Percentiles rank a stretch among this genome's conserved stretches.
phyloP scores from a whole-genome alignment of 257 asterid genomes.

The Linderniella brevidens region DNA sequence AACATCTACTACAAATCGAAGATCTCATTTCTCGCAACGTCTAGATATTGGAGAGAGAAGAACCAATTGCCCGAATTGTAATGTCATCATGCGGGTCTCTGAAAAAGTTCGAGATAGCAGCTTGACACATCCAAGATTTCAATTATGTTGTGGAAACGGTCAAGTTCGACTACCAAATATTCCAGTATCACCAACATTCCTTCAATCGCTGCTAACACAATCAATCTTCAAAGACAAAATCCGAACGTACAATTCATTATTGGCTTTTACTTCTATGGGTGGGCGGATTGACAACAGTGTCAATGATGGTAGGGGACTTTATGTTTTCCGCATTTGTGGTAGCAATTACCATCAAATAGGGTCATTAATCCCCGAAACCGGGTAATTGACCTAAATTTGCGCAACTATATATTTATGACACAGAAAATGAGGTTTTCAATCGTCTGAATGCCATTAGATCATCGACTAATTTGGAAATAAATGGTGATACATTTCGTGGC shows the following conservation, averaged over 20 bases:
- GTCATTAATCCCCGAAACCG: not conserved
- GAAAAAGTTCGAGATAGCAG: too few species aligned
- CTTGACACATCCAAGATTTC: too few species aligned
- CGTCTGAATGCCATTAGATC: not conserved
- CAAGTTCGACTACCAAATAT: too few species aligned
- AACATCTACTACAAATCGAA: too few species aligned
- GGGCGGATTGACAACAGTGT: not conserved
- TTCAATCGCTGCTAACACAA: too few species aligned
- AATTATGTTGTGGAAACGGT: too few species aligned
- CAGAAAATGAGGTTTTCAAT: not conserved
- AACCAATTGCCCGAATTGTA: too few species aligned
- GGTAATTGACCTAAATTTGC: not conserved
- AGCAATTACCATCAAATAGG: slow-evolving; percentile 1
- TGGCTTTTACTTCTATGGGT: not conserved
- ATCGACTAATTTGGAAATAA: too few species aligned
- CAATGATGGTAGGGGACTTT: not conserved
- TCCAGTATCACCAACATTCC: too few species aligned
- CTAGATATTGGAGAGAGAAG: too few species aligned
- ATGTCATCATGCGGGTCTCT: too few species aligned
- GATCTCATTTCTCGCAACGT: too few species aligned
- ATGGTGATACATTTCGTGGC: not conserved
- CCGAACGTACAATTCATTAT: not conserved
- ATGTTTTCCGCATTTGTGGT: not conserved
- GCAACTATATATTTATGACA: not conserved
- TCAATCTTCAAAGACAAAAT: not conserved